A percentile compares a stretch with the other conserved stretches of the same genome.
Evolutionary conservation across 768 basidiomycete genomes (phyloP).

Genomic region (Naganishia vishniacii): DNA sequence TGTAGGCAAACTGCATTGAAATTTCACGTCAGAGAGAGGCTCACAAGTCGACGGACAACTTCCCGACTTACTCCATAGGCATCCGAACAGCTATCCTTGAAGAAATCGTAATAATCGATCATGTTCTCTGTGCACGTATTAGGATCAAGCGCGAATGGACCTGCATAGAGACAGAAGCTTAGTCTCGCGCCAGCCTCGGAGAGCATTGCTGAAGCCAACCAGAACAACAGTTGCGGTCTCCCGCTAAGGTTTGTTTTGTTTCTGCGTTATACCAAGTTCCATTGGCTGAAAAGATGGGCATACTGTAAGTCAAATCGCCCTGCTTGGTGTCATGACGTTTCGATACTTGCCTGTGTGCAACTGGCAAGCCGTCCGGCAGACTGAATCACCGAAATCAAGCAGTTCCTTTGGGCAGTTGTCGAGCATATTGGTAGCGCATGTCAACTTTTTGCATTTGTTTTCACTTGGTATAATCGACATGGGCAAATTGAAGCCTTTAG

Average conservation of each 20-base stretch:
- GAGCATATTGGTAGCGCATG: not conserved
- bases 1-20: not conserved
- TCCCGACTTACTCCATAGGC: conserved; percentile 1
- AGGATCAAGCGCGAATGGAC: not conserved
- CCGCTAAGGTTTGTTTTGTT: not conserved
- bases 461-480: conserved; percentile 3
- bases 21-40: not conserved
- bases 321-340: too few relatives aligned
- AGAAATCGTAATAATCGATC: conserved; percentile 1
- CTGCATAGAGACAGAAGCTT: not conserved
- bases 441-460: not conserved
- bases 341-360: not conserved
- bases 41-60: not conserved
- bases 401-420: not conserved
- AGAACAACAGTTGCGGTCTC: conserved; percentile 7
- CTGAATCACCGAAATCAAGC: not conserved
- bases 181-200: not conserved
- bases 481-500: conserved; percentile 6
- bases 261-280: not conserved
- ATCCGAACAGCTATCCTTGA: conserved; percentile 1
- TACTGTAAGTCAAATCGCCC: too few relatives aligned
- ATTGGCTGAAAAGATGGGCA: not conserved
- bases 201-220: not conserved
- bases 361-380: not conserved
- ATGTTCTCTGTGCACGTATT: not conserved